Conservation (phyloP, 2,329 filamentous ascomycete species). For the Cordyceps militaris region DNA sequence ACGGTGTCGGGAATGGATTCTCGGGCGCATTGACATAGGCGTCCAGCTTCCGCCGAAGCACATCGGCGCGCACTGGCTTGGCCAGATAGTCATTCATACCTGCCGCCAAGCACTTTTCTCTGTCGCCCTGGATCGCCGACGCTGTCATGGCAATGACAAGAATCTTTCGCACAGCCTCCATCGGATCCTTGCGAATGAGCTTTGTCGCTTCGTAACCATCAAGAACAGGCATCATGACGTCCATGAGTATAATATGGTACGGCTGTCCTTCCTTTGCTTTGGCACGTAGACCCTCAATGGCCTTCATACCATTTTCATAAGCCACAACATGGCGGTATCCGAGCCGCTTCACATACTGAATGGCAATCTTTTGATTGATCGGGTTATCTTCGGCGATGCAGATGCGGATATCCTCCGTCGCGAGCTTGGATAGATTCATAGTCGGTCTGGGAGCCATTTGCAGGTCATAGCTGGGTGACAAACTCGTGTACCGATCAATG, state of each 20-base stretch:
- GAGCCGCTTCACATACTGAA: slow-evolving; percentile 80
- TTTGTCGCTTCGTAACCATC: slow-evolving; percentile 91
- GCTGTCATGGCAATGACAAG: slow-evolving; percentile 98
- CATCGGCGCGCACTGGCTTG: slow-evolving; percentile 85
- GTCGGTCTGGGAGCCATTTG: slow-evolving; percentile 37
- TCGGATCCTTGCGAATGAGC: slow-evolving; percentile 67
- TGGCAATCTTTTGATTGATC: slow-evolving; percentile 90
- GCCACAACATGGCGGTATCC: slow-evolving; percentile 77
- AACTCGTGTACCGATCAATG: slow-evolving; percentile 28
- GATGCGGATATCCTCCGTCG: slow-evolving; percentile 71
- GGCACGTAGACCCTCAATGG: slow-evolving; percentile 74
- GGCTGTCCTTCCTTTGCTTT: slow-evolving; percentile 65
- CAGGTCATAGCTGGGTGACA: slow-evolving; percentile 29
- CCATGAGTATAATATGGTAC: slow-evolving; percentile 90
- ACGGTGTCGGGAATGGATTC: slow-evolving; percentile 19
- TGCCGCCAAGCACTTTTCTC: slow-evolving; percentile 89
- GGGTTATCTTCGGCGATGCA: slow-evolving; percentile 94
- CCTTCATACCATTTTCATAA: slow-evolving; percentile 82
- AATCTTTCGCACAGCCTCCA: slow-evolving; percentile 70
- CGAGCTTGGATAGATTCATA: slow-evolving; percentile 64
- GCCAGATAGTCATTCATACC: slow-evolving; percentile 98
- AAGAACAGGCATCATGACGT: slow-evolving; percentile 90
- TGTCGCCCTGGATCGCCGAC: slow-evolving; percentile 85
- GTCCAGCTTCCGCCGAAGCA: slow-evolving; percentile 75
- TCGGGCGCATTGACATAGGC: slow-evolving; percentile 41